A percentile compares a stretch with the other conserved stretches of the same genome.
These are phyloP conservation scores for Didymella keratinophila DNA, from an alignment of 2,329 filamentous ascomycete species.

Conservation along the genomic window DNA sequence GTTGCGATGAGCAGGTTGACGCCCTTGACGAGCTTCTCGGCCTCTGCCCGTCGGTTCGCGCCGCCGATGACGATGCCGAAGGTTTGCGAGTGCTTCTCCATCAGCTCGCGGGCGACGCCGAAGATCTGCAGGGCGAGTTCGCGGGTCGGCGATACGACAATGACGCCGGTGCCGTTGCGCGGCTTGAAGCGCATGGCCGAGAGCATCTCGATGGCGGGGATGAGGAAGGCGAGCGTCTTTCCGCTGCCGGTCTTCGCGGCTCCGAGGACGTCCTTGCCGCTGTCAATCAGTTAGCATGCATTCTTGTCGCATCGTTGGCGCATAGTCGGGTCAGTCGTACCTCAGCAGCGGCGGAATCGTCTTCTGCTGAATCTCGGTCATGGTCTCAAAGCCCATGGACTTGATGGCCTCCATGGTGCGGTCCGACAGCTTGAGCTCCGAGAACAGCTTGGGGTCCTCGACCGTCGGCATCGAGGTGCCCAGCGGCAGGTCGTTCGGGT, in stretches of 20 bases:
- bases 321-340: conserved; percentile 4
- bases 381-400: conserved; percentile 91
- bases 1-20: conserved; percentile 95
- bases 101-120: conserved; percentile 89
- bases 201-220: conserved; percentile 93
- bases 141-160: conserved; percentile 90
- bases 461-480: conserved; percentile 65
- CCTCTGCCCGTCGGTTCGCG: conserved; percentile 88
- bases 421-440: conserved; percentile 83
- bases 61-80: conserved; percentile 97
- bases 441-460: conserved; percentile 74
- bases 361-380: conserved; percentile 93
- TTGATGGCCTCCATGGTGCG: conserved; percentile 88
- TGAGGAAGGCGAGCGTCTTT: conserved; percentile 94
- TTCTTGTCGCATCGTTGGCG: background rate
- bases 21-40: conserved; percentile 91
- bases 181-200: conserved; percentile 92
- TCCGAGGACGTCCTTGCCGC: conserved; percentile 87
- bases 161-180: conserved; percentile 82
- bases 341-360: conserved; percentile 88
- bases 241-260: conserved; percentile 96
- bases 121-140: conserved; percentile 97
- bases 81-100: conserved; percentile 92
- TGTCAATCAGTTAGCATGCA: conserved; percentile 6
- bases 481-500: conserved; percentile 62